phyloP scores from a whole-genome alignment of 202 grass and related monocot species.

The Sporobolus alterniflorus region DNA sequence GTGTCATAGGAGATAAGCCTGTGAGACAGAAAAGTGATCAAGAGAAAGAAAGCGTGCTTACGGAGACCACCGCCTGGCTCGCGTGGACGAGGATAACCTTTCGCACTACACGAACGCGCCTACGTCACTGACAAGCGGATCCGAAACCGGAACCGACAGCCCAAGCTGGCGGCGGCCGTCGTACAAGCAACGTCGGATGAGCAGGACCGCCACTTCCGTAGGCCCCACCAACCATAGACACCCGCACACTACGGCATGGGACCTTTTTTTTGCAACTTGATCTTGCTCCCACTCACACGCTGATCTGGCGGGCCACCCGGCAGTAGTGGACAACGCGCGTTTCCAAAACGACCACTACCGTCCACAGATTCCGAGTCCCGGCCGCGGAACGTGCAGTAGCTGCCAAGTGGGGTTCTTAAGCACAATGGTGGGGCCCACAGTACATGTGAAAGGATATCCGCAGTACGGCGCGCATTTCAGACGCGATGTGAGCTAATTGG shows the following conservation, averaged over 20 bases:
- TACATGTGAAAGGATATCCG: slow-evolving; percentile 15
- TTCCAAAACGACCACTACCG: not conserved
- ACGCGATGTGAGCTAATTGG: not conserved
- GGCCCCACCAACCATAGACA: slow-evolving; percentile 31
- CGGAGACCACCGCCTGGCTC: slow-evolving; percentile 8
- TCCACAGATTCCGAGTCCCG: not conserved
- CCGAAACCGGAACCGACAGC: not conserved
- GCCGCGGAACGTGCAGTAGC: not conserved
- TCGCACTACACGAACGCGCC: not conserved
- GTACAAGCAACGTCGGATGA: not conserved
- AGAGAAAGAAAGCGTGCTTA: slow-evolving; percentile 6
- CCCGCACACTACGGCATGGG: slow-evolving; percentile 29
- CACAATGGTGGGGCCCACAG: not conserved
- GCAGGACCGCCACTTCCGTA: not conserved
- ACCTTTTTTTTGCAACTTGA: not conserved
- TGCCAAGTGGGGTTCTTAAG: not conserved
- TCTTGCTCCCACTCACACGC: slow-evolving; percentile 41
- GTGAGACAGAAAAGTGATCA: not conserved
- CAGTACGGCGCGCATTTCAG: not conserved
- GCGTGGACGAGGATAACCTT: slow-evolving; percentile 43
- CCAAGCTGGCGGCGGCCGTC: slow-evolving; percentile 10
- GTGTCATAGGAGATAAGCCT: not conserved
- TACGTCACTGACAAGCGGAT: not conserved
- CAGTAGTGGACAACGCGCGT: slow-evolving; percentile 30
- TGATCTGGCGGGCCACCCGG: slow-evolving; percentile 34